A percentile compares a stretch with the other conserved stretches of the same genome.
These are phyloP conservation scores for Laetiporus sulphureus DNA, from an alignment of 1,284 basidiomycete species.

Conservation along the genomic window DNA sequence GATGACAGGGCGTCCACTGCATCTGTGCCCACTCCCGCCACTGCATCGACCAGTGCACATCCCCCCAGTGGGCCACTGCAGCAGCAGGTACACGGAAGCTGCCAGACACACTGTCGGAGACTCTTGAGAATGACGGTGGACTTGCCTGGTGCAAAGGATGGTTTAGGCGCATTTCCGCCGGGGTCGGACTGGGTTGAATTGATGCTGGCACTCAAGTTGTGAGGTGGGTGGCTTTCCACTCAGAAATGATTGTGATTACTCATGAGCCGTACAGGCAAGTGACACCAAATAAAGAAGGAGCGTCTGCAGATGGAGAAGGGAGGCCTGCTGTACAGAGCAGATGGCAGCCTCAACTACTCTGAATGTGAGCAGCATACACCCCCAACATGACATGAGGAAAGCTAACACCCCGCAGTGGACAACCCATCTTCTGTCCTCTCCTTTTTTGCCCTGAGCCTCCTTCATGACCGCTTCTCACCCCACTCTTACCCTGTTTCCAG, in stretches of 20 bases:
- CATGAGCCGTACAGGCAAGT: slow-evolving; percentile 64
- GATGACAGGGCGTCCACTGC: slow-evolving; percentile 23
- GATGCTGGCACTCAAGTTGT: slow-evolving; percentile 66
- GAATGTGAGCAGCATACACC: slow-evolving; percentile 53
- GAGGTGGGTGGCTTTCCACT: slow-evolving; percentile 36
- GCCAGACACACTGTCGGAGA: slow-evolving; percentile 38
- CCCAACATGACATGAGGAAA: slow-evolving; percentile 4
- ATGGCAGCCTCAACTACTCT: slow-evolving; percentile 69
- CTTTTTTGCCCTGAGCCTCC: slow-evolving; percentile 52
- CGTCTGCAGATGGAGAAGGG: slow-evolving; percentile 63
- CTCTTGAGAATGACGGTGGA: slow-evolving; percentile 58
- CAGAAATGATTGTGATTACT: neutral
- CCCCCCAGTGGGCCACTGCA: too few relatives aligned
- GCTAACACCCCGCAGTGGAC: slow-evolving; percentile 47
- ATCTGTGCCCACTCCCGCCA: slow-evolving; percentile 15
- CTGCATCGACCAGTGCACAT: slow-evolving; percentile 4
- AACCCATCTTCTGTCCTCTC: slow-evolving; percentile 67
- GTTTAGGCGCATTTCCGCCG: slow-evolving; percentile 61
- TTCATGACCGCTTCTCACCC: slow-evolving; percentile 45
- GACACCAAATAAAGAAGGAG: slow-evolving; percentile 74
- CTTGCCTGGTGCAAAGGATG: slow-evolving; percentile 70
- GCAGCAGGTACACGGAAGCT: slow-evolving; percentile 20
- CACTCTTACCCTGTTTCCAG: slow-evolving; percentile 43
- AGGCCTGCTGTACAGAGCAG: slow-evolving; percentile 56
- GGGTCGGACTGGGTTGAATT: slow-evolving; percentile 60